A percentile compares a stretch with the other conserved stretches of the same genome.
Conservation (phyloP, 305 asterid species). For the Rubia occidens region DNA sequence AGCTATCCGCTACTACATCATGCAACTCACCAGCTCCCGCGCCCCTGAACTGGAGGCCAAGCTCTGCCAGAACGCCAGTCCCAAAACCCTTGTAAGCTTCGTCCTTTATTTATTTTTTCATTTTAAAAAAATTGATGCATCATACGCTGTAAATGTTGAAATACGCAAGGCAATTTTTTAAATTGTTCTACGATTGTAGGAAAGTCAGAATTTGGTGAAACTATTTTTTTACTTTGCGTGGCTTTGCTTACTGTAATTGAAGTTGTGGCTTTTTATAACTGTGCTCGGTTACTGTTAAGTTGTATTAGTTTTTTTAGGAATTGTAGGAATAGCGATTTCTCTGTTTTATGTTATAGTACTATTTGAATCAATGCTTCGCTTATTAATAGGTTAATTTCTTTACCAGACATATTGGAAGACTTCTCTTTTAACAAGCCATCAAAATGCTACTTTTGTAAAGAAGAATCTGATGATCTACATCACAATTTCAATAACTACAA, state of each 20-base stretch:
- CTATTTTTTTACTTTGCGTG: not conserved
- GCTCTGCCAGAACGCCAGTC: slow-evolving; percentile 67
- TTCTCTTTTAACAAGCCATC: no score
- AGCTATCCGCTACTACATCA: slow-evolving; percentile 56
- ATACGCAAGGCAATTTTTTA: no score
- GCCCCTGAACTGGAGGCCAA: slow-evolving; percentile 72
- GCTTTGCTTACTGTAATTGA: not conserved
- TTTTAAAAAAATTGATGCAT: not conserved
- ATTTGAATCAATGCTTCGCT: no score
- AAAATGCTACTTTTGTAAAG: no score
- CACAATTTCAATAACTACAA: no score
- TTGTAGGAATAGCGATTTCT: not conserved
- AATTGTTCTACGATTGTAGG: no score
- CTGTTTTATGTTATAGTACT: not conserved
- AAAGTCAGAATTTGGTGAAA: no score
- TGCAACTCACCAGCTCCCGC: slow-evolving; percentile 54
- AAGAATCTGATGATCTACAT: no score
- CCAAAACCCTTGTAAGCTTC: slow-evolving; percentile 44
- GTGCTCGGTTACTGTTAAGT: no score
- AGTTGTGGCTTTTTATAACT: not conserved
- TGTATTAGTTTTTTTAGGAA: not conserved
- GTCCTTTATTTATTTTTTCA: not conserved
- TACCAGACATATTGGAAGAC: no score
- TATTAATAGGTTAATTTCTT: no score
- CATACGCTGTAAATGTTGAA: no score